Evolutionary conservation across 768 basidiomycete species (phyloP), one percentile per base, ranked within the genome.

Genomic region (Mycena galericulata): DNA sequence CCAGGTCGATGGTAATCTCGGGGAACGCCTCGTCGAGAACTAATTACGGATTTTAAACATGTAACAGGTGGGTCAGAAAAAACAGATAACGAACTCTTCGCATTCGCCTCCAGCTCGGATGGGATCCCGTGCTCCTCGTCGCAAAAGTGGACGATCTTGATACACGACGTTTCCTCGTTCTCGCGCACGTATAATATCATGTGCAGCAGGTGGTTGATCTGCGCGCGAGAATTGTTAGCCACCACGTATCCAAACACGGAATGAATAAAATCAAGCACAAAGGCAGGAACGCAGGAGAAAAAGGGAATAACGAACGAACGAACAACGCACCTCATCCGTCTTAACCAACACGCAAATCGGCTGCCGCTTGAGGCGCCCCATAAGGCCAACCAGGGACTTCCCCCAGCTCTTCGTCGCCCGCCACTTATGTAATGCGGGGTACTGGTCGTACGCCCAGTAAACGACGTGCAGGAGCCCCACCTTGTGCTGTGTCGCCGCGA

Each of bases 21-120:
- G 90, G 90, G 68, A 91, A 91, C 1, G 86, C 88, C 77, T 81
- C 78, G 49, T 82, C 79, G 4, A 82, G 70, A 60, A 80, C 79
- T 81, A 17, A 18, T 18, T 22, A 11, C 36, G 26, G 40, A 2
- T 29, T 26, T 4, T 17, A 20, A 4, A 20, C 3, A 4, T 4
- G 17, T 4, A 27, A 18, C 26, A 10, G 4, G 15, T 22, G 26
- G 56, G 17, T 1, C 34, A 62, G 14, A 36, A 6, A 14, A 36
- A 36, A 36, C n/a, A n/a, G n/a, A n/a, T n/a, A n/a, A 74, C 81
- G 26, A 57, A 88, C 89, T 88, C 75, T 88, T 91, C 38, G 86
- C 83, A 73, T 93, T 94, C 7, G 91, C 90, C 74, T 90, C 91
- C 72, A 94, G 77, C 72, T 94, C 92, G 0, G 89, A 89, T 1